Evolutionary conservation across 2,329 filamentous ascomycete genomes (phyloP).

Genomic region (Pseudomassariella vexata): DNA sequence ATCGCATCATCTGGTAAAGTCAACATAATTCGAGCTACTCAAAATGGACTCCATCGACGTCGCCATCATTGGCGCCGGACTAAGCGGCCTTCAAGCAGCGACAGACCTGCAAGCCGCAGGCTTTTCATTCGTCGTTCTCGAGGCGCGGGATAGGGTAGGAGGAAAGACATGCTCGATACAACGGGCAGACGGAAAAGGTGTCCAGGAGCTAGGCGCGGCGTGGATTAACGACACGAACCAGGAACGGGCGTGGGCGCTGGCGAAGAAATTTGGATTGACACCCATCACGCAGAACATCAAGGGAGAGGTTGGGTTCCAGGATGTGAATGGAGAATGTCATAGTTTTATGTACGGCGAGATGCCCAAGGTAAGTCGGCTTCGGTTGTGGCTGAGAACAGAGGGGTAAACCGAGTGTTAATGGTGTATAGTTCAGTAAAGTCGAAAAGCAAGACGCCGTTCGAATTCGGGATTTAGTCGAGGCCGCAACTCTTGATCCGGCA

Average conservation of each 20-base stretch:
- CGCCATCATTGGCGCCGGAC: conserved; percentile 39
- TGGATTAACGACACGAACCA: conserved; percentile 57
- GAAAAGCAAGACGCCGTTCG: conserved; percentile 2
- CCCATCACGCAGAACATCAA: conserved; percentile 40
- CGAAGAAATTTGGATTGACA: conserved; percentile 33
- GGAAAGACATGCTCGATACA: conserved; percentile 42
- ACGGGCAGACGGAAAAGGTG: conserved; percentile 24
- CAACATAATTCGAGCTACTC: too few relatives aligned
- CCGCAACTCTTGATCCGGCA: conserved; percentile 18
- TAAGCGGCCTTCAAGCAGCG: conserved; percentile 32
- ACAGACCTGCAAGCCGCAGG: conserved; percentile 26
- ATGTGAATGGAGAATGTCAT: conserved; percentile 11
- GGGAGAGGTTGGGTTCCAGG: conserved; percentile 31
- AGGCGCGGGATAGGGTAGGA: conserved; percentile 43
- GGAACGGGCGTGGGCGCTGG: conserved; percentile 34
- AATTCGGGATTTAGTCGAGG: conserved; percentile 20
- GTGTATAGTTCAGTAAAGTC: conserved; percentile 8
- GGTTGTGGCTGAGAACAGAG: too few relatives aligned
- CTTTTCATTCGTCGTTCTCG: conserved; percentile 36
- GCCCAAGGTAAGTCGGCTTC: conserved; percentile 8
- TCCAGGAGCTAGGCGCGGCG: conserved; percentile 48
- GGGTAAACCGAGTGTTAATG: too few relatives aligned
- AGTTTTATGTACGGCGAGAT: conserved; percentile 13
- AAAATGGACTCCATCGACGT: conserved; percentile 15
- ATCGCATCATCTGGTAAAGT: too few relatives aligned